phyloP scores from a whole-genome alignment of 73 alveolate species.

The Paramecium biaurelia region DNA sequence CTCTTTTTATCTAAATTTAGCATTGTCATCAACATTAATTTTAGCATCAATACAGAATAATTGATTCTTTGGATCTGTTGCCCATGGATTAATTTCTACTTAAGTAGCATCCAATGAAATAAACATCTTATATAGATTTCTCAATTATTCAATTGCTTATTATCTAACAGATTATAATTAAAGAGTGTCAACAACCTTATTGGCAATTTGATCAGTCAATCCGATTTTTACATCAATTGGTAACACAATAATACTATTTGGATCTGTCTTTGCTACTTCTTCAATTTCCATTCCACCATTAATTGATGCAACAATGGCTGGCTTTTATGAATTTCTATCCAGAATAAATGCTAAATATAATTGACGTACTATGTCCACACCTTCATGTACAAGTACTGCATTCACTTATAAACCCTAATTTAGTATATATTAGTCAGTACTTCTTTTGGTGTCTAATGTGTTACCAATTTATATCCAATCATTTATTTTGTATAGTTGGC shows the following conservation, averaged over 20 bases:
- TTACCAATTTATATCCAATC: conserved; percentile 84
- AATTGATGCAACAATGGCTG: conserved; percentile 71
- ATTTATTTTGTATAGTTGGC: conserved; percentile 73
- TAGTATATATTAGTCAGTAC: not conserved
- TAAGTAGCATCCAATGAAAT: conserved; percentile 73
- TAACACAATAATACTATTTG: conserved; percentile 72
- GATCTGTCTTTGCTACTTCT: conserved; percentile 83
- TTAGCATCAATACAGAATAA: conserved; percentile 84
- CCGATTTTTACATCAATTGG: conserved; percentile 72
- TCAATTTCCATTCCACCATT: conserved; percentile 91
- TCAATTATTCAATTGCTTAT: conserved; percentile 66
- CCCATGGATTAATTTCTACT: conserved; percentile 90
- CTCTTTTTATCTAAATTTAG: conserved; percentile 76
- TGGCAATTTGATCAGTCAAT: conserved; percentile 69
- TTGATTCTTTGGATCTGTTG: conserved; percentile 72
- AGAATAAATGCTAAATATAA: conserved; percentile 77
- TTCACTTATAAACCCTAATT: conserved; percentile 74
- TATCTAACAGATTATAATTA: conserved; percentile 53
- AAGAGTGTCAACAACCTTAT: conserved; percentile 63
- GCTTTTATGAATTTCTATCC: conserved; percentile 77
- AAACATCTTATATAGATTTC: conserved; percentile 74
- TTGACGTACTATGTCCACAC: conserved; percentile 75
- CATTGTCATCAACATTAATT: conserved; percentile 81
- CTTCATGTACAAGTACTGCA: conserved; percentile 81
- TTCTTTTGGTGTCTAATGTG: conserved; percentile 76